Conservation (phyloP, 768 basidiomycete species). For the Suillus paluster region DNA sequence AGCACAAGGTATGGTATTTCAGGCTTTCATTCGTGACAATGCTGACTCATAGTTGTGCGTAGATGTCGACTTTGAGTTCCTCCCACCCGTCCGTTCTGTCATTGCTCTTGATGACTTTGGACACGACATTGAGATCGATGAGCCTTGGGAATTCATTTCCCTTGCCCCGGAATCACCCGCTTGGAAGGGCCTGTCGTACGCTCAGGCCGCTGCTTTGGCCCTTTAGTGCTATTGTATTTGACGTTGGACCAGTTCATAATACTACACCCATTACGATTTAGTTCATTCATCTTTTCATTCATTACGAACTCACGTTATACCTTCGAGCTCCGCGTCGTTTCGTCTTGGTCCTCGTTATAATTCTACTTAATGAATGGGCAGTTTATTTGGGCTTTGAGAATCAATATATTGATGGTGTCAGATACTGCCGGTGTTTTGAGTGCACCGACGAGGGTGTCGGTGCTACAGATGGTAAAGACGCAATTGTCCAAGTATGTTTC, state of each 20-base stretch:
- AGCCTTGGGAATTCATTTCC: constrained; percentile 37
- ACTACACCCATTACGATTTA: constrained; percentile 17
- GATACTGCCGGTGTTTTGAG: neutral
- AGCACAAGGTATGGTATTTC: neutral
- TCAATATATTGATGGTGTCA: neutral
- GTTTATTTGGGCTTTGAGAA: constrained; percentile 15
- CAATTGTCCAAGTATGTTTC: neutral
- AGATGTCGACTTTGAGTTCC: constrained; percentile 33
- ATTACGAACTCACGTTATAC: constrained; percentile 14
- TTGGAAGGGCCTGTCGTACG: constrained; percentile 38
- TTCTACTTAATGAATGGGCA: constrained; percentile 20
- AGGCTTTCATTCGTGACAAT: neutral
- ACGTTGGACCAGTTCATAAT: constrained; percentile 10
- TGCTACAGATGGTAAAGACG: neutral
- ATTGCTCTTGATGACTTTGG: constrained; percentile 34
- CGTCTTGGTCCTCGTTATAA: constrained; percentile 7
- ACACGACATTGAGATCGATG: constrained; percentile 24
- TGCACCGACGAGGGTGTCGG: neutral
- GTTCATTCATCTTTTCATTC: constrained; percentile 20
- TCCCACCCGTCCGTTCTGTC: constrained; percentile 35
- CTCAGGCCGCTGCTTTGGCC: constrained; percentile 30
- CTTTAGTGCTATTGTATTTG: constrained; percentile 16
- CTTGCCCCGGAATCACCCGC: constrained; percentile 30
- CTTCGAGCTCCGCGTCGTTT: neutral
- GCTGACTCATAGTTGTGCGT: constrained; percentile 2